Evolutionary conservation across 2,329 filamentous ascomycete species (phyloP).

Genomic region (Emericellopsis atlantica): DNA sequence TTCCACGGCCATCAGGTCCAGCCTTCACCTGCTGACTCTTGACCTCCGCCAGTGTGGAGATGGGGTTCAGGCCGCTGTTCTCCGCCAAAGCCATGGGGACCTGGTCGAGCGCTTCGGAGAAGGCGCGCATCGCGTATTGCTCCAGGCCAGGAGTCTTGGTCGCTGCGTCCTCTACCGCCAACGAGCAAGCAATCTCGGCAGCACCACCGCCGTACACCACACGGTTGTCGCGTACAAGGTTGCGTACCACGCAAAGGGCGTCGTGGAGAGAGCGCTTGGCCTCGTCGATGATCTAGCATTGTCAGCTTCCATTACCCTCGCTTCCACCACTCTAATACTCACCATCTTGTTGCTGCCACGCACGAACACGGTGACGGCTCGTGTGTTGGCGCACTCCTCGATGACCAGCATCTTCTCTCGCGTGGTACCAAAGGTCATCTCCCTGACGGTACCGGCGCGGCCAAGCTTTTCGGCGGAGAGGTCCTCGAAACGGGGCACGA

Average conservation of each 20-base stretch:
- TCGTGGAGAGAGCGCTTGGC: conserved; percentile 96
- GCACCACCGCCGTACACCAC: conserved; percentile 96
- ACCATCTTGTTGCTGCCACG: conserved; percentile 99
- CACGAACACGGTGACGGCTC: conserved; percentile 92
- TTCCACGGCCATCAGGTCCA: conserved; percentile 31
- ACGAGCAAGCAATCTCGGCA: conserved; percentile 90
- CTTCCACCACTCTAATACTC: conserved; percentile 15
- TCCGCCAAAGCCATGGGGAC: conserved; percentile 94
- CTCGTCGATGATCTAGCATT: conserved; percentile 85
- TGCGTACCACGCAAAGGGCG: conserved; percentile 92
- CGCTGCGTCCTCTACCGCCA: conserved; percentile 91
- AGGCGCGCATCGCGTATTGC: conserved; percentile 98
- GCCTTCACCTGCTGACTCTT: conserved; percentile 95
- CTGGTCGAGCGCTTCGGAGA: conserved; percentile 85
- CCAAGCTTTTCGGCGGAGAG: conserved; percentile 85
- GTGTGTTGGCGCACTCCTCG: conserved; percentile 95
- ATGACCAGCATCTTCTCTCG: conserved; percentile 99
- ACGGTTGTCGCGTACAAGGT: conserved; percentile 89
- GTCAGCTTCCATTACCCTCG: conserved; percentile 6
- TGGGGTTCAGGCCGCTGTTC: conserved; percentile 92
- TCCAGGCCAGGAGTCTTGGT: conserved; percentile 93
- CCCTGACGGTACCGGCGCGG: conserved; percentile 75
- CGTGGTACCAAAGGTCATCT: conserved; percentile 95
- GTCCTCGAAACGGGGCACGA: conserved; percentile 95
- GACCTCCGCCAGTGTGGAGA: conserved; percentile 86